phyloP scores from a whole-genome alignment of 1,139 yeast species.

The Candida gigantensis region DNA sequence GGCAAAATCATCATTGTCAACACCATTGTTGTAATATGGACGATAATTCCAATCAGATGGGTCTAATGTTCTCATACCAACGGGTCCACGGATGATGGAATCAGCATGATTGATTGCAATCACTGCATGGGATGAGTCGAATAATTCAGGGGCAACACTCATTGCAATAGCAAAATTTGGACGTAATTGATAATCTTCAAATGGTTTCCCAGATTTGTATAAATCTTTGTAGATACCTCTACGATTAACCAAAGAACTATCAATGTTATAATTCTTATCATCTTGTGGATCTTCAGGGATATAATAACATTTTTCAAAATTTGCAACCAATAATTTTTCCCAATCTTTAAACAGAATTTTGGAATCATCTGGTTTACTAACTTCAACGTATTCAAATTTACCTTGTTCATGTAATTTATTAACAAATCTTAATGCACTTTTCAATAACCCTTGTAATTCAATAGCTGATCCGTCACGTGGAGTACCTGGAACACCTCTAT shows the following conservation, averaged over 20 bases:
- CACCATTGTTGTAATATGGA: conserved; percentile 81
- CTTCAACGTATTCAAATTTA: conserved; percentile 56
- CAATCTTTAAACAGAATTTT: conserved; percentile 60
- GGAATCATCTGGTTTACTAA: conserved; percentile 56
- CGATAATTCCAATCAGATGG: conserved; percentile 90
- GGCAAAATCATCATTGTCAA: conserved; percentile 82
- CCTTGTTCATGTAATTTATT: conserved; percentile 56
- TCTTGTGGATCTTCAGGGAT: conserved; percentile 62
- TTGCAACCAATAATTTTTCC: conserved; percentile 66
- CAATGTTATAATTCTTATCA: conserved; percentile 59
- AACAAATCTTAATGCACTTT: conserved; percentile 82
- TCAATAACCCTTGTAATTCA: conserved; percentile 86
- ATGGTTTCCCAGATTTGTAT: conserved; percentile 77
- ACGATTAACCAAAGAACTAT: conserved; percentile 69
- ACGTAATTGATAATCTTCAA: conserved; percentile 90
- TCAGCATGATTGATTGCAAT: conserved; percentile 74
- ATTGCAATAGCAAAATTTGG: conserved; percentile 93
- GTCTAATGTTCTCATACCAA: conserved; percentile 90
- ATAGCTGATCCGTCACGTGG: conserved; percentile 98
- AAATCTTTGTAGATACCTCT: conserved; percentile 94
- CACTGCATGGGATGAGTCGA: conserved; percentile 60
- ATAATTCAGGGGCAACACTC: conserved; percentile 91
- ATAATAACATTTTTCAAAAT: conserved; percentile 78
- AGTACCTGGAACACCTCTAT: conserved; percentile 91
- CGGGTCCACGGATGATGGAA: conserved; percentile 73